Conservation (phyloP, 306 rosid genomes). For the Casuarina cunninghamiana region DNA sequence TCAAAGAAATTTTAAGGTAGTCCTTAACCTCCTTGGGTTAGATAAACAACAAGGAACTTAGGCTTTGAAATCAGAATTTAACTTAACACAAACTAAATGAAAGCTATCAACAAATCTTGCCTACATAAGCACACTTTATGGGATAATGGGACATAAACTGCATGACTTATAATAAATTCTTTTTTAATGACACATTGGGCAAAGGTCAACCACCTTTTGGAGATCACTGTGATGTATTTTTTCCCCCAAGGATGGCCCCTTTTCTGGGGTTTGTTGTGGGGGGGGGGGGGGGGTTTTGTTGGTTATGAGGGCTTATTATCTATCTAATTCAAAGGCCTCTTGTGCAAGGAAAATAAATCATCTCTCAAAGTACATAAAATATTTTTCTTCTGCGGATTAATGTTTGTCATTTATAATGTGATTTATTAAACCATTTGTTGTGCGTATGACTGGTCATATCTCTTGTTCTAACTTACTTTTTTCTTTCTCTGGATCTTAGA, state of each 20-base stretch:
- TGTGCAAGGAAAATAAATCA: neutral
- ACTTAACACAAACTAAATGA: neutral
- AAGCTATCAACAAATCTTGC: neutral
- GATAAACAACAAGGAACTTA: neutral
- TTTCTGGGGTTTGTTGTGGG: neutral
- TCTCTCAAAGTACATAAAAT: neutral
- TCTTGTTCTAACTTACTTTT: neutral
- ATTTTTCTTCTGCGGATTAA: neutral
- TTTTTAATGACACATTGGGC: neutral
- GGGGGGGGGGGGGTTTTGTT: neutral
- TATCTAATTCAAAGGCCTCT: neutral
- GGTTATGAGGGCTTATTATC: neutral
- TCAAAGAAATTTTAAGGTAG: neutral
- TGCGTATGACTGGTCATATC: neutral
- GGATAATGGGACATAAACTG: neutral
- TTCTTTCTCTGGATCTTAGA: constrained; percentile 49
- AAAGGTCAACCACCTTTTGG: neutral
- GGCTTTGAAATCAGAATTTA: neutral
- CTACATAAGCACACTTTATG: neutral
- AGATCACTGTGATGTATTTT: neutral
- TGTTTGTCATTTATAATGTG: neutral
- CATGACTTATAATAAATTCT: neutral
- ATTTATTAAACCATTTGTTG: constrained; percentile 16
- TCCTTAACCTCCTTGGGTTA: neutral
- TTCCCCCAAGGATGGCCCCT: neutral